Percentiles rank a stretch among this genome's conserved stretches.
phyloP scores from a whole-genome alignment of 768 basidiomycete genomes.

The Saitozyma podzolica region DNA sequence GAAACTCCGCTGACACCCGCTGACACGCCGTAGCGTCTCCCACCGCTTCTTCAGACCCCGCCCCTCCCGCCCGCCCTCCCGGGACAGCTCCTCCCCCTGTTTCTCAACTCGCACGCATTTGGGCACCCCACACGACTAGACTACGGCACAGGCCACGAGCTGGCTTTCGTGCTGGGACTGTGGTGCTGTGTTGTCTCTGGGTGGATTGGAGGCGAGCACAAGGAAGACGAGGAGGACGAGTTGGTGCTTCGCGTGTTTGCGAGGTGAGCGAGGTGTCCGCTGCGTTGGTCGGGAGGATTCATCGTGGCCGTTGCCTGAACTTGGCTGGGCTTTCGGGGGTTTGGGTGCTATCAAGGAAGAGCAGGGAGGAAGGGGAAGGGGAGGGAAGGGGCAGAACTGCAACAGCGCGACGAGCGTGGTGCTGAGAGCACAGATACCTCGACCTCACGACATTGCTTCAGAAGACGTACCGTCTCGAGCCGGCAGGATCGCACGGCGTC shows the following conservation, averaged over 20 bases:
- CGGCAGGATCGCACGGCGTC: conserved; percentile 95
- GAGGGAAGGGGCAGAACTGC: background rate
- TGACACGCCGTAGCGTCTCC: conserved; percentile 54
- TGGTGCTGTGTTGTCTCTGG: conserved; percentile 43
- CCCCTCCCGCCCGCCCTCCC: conserved; percentile 56
- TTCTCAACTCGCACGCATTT: conserved; percentile 68
- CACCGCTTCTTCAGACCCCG: conserved; percentile 60
- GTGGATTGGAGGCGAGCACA: conserved; percentile 33
- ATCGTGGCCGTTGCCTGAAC: no score
- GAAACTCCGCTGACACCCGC: no score
- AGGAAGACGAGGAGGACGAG: conserved; percentile 47
- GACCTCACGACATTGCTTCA: conserved; percentile 78
- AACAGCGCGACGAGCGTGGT: no score
- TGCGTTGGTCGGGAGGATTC: no score
- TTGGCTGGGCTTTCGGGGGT: no score
- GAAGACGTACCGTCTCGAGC: conserved; percentile 85
- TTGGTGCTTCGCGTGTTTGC: conserved; percentile 48
- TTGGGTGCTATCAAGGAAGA: no score
- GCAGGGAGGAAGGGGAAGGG: background rate
- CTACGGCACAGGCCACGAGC: conserved; percentile 96
- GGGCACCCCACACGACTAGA: conserved; percentile 89
- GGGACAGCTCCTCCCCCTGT: conserved; percentile 75
- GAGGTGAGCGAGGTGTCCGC: conserved; percentile 35
- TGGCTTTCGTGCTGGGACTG: conserved; percentile 79
- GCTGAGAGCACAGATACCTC: conserved; percentile 64